phyloP scores from a whole-genome alignment of 2,329 filamentous ascomycete species.

The Pseudogymnoascus sp. region DNA sequence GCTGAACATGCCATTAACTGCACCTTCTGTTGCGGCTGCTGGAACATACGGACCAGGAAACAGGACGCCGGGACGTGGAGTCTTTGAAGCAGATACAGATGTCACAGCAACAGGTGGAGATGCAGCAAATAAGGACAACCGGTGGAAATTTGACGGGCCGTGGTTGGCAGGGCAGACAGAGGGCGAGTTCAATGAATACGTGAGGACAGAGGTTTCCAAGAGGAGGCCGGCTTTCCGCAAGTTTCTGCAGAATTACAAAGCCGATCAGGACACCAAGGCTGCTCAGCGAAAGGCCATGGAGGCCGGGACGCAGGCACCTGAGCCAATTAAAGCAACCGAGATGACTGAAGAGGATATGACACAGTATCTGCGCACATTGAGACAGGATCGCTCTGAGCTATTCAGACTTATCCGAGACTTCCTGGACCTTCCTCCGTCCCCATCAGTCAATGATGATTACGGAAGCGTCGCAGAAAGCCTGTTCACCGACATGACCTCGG shows the following conservation, averaged over 20 bases:
- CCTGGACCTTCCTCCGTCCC: conserved; percentile 43
- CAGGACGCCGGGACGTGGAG: conserved; percentile 36
- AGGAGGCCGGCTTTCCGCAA: conserved; percentile 47
- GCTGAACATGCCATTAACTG: conserved; percentile 62
- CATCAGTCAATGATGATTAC: conserved; percentile 10
- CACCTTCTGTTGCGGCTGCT: conserved; percentile 31
- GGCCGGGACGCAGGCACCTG: conserved; percentile 23
- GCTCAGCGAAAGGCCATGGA: conserved; percentile 35
- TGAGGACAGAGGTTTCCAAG: conserved; percentile 45
- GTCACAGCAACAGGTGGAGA: conserved; percentile 36
- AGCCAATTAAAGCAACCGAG: conserved; percentile 27
- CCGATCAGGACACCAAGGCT: conserved; percentile 35
- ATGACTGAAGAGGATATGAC: conserved; percentile 45
- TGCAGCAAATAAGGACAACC: conserved; percentile 30
- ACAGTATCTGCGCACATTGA: conserved; percentile 45
- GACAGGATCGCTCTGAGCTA: conserved; percentile 42
- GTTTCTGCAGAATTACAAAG: conserved; percentile 43
- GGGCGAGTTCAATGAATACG: conserved; percentile 50
- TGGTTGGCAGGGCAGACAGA: conserved; percentile 57
- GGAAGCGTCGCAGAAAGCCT: conserved; percentile 4
- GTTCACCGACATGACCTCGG: background rate
- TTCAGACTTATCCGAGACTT: conserved; percentile 51
- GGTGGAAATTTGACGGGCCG: conserved; percentile 61
- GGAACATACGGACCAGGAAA: conserved; percentile 14
- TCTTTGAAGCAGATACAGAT: conserved; percentile 53